A percentile compares a stretch with the other conserved stretches of the same genome.
These are phyloP conservation scores for Asterella californica DNA, from an alignment of 225 moss, liverwort and hornwort genomes.

Conservation along the genomic window DNA sequence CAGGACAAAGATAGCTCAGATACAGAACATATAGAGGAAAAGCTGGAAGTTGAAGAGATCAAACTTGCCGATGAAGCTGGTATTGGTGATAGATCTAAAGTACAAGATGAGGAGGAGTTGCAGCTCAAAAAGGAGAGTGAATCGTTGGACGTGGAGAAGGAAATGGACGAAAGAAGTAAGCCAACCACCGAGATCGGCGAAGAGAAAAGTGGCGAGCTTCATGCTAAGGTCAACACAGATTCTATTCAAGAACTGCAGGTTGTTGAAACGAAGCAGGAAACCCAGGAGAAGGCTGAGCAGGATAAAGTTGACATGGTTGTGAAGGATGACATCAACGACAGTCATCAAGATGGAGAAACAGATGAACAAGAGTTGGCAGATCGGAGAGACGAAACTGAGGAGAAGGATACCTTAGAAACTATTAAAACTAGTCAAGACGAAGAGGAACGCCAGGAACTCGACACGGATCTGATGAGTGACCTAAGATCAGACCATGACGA, in stretches of 20 bases:
- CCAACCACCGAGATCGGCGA: not conserved
- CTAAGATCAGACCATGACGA: slow-evolving; percentile 27
- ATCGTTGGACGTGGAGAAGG: slow-evolving; percentile 18
- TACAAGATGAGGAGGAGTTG: slow-evolving; percentile 32
- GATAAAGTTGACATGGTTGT: not conserved
- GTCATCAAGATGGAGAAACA: slow-evolving; percentile 20
- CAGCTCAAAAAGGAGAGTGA: slow-evolving; percentile 10
- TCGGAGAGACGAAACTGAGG: slow-evolving; percentile 20
- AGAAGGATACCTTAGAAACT: slow-evolving; percentile 14
- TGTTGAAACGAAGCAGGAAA: not conserved
- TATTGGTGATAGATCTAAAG: slow-evolving; percentile 28
- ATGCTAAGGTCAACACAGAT: slow-evolving; percentile 22
- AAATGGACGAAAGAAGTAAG: slow-evolving; percentile 26
- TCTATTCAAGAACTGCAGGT: slow-evolving; percentile 23
- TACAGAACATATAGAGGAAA: not conserved
- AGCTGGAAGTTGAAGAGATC: slow-evolving; percentile 10
- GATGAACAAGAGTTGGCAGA: slow-evolving; percentile 24
- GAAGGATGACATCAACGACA: not conserved
- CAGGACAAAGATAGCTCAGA: not conserved
- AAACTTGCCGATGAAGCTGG: slow-evolving; percentile 41
- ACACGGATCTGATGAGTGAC: slow-evolving; percentile 17
- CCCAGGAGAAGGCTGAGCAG: slow-evolving; percentile 8
- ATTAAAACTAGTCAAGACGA: slow-evolving; percentile 25
- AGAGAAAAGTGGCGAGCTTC: slow-evolving; percentile 17
- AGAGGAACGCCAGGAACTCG: slow-evolving; percentile 29